Base-by-base conservation (phyloP, 2,329 filamentous ascomycete species). In the Coleophoma crateriformis region DNA sequence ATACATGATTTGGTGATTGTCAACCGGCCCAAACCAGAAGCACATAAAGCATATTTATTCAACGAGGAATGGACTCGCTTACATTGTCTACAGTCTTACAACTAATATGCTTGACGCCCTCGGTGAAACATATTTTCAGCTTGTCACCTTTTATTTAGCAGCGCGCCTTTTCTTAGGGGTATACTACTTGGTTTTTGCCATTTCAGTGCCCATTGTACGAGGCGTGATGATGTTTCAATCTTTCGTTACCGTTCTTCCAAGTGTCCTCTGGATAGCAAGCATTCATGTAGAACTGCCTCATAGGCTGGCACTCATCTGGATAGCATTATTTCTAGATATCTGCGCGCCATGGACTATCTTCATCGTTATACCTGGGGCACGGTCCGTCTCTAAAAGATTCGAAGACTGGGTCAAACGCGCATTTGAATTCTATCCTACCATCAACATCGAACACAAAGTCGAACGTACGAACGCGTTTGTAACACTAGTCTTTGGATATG, bases 401-500 rank as follows among this genome's bases (percentile, higher is more conserved):
- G 50, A 47, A 8, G 49, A 39, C 7, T 61, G 58, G 57, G 7
- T 54, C 0, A 58, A 60, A 10, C 59, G 64, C 4, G 62, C 69
- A 3, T 79, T 82, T 50, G 79, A 84, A 53, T 84, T 83, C 62
- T 77, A 73, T 47, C 82, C 80, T 3, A 79, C 78, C 0, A 68
- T 79, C 41, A 85, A 84, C 55, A 85, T 85, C 54, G 82, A 85
- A 64, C 82, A 86, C 62, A 76, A 79, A 49, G 79, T 81, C 4
- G 82, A 85, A 62, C 70, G 82, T 7, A 85, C 78, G 33, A 79
- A 79, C 49, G 81, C 81, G 0, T 86, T 85, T 58, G 78, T 85
- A 0, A 78, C 80, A 0, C 68, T 85, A 3, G 81, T 86, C 2
- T 78, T 85, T 56, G 82, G 82, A 14, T 84, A 84, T 55, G 80